A percentile compares a stretch with the other conserved stretches of the same genome.
Conservation (phyloP, 2,329 filamentous ascomycete species). For the Talaromyces sp. region DNA sequence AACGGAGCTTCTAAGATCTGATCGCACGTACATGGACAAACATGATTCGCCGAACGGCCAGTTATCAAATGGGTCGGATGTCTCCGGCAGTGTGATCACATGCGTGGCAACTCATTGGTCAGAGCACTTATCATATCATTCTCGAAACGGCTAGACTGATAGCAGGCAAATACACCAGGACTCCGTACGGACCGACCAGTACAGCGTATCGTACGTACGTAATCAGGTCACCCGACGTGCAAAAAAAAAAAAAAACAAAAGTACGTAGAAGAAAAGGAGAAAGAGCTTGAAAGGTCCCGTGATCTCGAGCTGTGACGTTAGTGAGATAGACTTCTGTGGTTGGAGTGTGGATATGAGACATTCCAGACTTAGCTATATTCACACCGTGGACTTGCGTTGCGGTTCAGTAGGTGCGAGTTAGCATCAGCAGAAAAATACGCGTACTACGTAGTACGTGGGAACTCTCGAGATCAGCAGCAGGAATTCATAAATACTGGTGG, state of each 20-base stretch:
- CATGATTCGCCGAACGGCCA: neutral
- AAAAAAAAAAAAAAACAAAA: constrained; percentile 11
- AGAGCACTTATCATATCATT: neutral
- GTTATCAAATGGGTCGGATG: constrained; percentile 1
- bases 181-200: neutral
- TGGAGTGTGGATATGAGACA: neutral
- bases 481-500: neutral
- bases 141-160: neutral
- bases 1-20: neutral
- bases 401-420: neutral
- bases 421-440: neutral
- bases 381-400: neutral
- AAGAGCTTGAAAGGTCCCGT: constrained; percentile 12
- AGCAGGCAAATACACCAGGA: neutral
- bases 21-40: neutral
- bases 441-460: neutral
- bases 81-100: constrained; percentile 2
- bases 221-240: constrained; percentile 14
- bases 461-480: neutral
- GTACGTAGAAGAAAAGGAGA: too few relatives aligned
- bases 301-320: constrained; percentile 9
- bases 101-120: neutral
- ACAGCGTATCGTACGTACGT: neutral
- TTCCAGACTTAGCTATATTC: neutral
- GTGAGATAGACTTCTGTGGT: neutral